These are phyloP conservation scores for Coemansia sp. DNA, from an alignment of 192 early-diverging fungal species.

Conservation along the genomic window DNA sequence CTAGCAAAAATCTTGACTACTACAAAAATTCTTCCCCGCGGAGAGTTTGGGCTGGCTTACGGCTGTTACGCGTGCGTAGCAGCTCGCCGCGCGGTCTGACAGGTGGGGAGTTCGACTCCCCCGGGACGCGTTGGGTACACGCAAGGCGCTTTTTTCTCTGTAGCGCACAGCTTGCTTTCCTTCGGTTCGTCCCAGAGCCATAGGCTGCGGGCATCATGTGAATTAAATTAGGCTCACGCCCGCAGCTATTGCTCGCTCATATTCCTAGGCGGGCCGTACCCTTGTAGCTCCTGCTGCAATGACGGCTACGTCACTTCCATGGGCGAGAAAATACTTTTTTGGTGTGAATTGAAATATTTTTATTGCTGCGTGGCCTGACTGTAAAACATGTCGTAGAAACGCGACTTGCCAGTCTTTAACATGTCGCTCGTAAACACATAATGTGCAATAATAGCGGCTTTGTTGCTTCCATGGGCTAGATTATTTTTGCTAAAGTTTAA, in stretches of 20 bases:
- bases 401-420: conserved; percentile 46
- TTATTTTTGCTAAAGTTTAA: not conserved
- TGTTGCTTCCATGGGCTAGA: not conserved
- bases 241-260: conserved; percentile 46
- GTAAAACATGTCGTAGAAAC: conserved; percentile 36
- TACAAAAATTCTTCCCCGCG: not conserved
- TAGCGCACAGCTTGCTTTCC: conserved; percentile 36
- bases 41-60: not conserved
- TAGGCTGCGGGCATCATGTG: conserved; percentile 30
- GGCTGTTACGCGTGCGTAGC: not conserved
- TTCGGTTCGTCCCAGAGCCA: conserved; percentile 50
- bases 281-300: conserved; percentile 31
- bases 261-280: conserved; percentile 49
- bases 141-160: conserved; percentile 21
- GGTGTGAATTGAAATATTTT: not conserved
- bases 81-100: not conserved
- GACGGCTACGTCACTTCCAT: conserved; percentile 53
- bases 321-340: conserved; percentile 23
- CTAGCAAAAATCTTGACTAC: not conserved
- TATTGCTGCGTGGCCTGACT: conserved; percentile 1
- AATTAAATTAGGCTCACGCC: conserved; percentile 14
- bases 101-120: not conserved
- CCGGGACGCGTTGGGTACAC: conserved; percentile 25
- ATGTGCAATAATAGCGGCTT: conserved; percentile 5
- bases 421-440: conserved; percentile 45